Conservation (phyloP, 2,329 filamentous ascomycete species). For the Diaporthe sp. region DNA sequence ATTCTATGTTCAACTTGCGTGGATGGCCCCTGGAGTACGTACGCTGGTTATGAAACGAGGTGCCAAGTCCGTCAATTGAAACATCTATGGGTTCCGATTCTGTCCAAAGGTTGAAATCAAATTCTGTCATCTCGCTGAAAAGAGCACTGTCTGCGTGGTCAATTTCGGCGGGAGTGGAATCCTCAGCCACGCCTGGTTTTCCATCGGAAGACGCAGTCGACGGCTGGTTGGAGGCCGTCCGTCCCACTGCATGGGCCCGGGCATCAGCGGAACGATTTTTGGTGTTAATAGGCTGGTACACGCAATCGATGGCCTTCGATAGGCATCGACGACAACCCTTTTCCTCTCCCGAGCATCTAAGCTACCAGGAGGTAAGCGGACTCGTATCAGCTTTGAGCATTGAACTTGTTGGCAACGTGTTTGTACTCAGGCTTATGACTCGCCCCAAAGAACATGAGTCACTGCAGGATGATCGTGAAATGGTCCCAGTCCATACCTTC, state of each 20-base stretch:
- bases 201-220: background rate
- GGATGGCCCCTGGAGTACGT: background rate
- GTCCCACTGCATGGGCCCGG: background rate
- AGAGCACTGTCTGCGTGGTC: background rate
- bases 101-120: background rate
- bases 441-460: background rate
- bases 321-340: background rate
- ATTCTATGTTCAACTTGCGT: background rate
- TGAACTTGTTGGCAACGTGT: background rate
- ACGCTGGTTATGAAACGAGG: background rate
- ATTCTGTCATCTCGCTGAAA: background rate
- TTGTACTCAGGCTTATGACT: too few species aligned
- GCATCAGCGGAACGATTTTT: background rate
- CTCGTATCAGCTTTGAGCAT: background rate
- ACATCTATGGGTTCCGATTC: background rate
- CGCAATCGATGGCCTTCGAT: background rate
- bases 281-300: background rate
- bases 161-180: background rate
- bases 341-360: background rate
- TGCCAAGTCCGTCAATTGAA: background rate
- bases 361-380: background rate
- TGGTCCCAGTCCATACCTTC: background rate
- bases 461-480: background rate
- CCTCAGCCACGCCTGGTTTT: background rate
- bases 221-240: background rate